Evolutionary conservation across 2,329 filamentous ascomycete genomes (phyloP).

Genomic region (Bertia moriformis): DNA sequence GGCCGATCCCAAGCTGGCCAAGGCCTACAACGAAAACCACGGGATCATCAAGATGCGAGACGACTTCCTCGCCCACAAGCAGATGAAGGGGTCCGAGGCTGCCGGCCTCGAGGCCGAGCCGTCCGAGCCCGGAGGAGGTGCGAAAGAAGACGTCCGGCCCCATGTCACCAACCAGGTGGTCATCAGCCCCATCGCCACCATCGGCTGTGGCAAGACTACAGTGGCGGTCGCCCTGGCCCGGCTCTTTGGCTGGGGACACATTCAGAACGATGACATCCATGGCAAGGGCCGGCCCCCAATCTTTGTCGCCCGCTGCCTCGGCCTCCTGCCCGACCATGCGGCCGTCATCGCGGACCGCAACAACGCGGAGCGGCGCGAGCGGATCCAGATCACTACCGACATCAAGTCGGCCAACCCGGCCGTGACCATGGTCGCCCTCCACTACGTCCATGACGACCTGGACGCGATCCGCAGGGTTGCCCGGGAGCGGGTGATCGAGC

Average conservation of each 20-base stretch:
- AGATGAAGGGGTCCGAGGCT: slow-evolving; percentile 77
- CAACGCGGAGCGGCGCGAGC: slow-evolving; percentile 78
- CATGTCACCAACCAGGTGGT: slow-evolving; percentile 57
- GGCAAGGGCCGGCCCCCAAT: slow-evolving; percentile 62
- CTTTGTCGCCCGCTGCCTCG: slow-evolving; percentile 60
- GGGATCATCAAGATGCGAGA: slow-evolving; percentile 86
- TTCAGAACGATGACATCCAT: slow-evolving; percentile 92
- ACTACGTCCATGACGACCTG: slow-evolving; percentile 68
- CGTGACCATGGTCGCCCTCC: slow-evolving; percentile 67
- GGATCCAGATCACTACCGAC: slow-evolving; percentile 75
- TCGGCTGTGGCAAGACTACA: slow-evolving; percentile 95
- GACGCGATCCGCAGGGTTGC: slow-evolving; percentile 62
- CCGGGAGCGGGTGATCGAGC: slow-evolving; percentile 61
- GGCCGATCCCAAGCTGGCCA: slow-evolving; percentile 50
- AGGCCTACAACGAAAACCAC: slow-evolving; percentile 72
- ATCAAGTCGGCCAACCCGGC: slow-evolving; percentile 45
- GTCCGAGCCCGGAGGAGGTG: slow-evolving; percentile 22
- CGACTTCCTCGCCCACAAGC: slow-evolving; percentile 70
- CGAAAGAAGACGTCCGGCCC: no score
- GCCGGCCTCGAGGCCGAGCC: slow-evolving; percentile 57
- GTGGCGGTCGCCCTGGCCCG: slow-evolving; percentile 67
- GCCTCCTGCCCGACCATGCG: slow-evolving; percentile 45
- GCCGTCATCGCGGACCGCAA: slow-evolving; percentile 88
- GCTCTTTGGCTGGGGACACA: slow-evolving; percentile 79
- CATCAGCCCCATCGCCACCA: slow-evolving; percentile 76